Conservation (phyloP, 257 asterid genomes). For the Capsicum pubescens region DNA sequence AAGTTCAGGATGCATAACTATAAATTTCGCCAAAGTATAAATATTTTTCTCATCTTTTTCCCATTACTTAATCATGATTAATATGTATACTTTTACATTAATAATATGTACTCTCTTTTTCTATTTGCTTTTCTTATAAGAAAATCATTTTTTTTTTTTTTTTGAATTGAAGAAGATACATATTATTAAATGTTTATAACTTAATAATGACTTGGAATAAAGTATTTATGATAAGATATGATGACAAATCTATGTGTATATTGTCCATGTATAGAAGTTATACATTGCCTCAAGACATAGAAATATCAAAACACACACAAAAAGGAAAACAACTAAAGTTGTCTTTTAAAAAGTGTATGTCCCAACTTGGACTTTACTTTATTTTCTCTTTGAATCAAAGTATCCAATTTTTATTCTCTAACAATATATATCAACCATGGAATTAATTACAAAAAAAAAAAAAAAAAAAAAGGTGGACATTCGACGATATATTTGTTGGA, state of each 20-base stretch:
- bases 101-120: neutral
- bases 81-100: too few species aligned
- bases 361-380: conserved; percentile 12
- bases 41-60: too few species aligned
- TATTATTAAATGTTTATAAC: neutral
- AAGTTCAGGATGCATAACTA: too few species aligned
- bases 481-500: neutral
- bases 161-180: conserved; percentile 4
- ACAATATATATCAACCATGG: neutral
- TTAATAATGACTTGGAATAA: neutral
- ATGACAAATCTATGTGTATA: conserved; percentile 42
- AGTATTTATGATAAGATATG: neutral
- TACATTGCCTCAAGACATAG: conserved; percentile 46
- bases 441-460: neutral
- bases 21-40: too few species aligned
- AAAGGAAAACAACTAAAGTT: conserved; percentile 25
- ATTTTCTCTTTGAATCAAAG: conserved; percentile 36
- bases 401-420: conserved; percentile 25
- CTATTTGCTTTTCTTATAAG: neutral
- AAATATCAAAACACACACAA: conserved; percentile 13
- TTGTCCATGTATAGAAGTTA: conserved; percentile 2
- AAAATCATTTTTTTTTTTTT: neutral
- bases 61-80: too few species aligned
- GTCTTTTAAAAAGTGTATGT: neutral
- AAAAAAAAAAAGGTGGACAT: neutral